These are phyloP conservation scores for Alternaria metachromatica DNA, from an alignment of 2,329 filamentous ascomycete species.

Conservation along the genomic window DNA sequence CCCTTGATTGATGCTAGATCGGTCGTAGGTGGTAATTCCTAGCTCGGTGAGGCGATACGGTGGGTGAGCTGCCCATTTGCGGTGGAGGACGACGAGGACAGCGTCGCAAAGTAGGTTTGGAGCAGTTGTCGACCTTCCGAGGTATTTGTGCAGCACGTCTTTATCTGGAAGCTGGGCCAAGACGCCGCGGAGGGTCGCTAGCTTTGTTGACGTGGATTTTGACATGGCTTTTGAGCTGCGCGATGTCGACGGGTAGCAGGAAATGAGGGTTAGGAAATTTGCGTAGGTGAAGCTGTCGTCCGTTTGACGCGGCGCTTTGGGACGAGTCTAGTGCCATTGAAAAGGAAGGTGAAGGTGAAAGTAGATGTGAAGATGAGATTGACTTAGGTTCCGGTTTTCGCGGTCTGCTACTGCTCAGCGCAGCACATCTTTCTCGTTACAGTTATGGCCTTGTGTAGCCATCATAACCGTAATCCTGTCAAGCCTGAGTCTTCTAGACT, in stretches of 20 bases:
- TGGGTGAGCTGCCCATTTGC: slow-evolving; percentile 11
- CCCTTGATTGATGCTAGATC: neutral
- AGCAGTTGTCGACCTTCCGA: neutral
- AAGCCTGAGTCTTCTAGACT: neutral
- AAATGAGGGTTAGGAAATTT: neutral
- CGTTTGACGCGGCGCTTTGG: too few relatives aligned
- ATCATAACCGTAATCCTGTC: rapidly evolving
- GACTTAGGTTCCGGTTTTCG: neutral
- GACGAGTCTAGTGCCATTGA: neutral
- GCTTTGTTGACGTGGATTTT: neutral
- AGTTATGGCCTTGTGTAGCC: neutral
- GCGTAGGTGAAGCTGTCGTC: neutral
- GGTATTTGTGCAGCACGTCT: slow-evolving; percentile 7
- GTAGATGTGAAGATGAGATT: neutral
- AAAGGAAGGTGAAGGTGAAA: neutral
- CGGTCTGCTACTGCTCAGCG: neutral
- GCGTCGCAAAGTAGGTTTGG: slow-evolving; percentile 10
- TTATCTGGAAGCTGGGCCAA: slow-evolving; percentile 4
- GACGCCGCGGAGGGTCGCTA: neutral
- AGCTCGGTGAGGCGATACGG: slow-evolving; percentile 22
- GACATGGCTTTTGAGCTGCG: neutral
- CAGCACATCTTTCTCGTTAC: neutral
- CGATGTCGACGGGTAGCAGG: neutral
- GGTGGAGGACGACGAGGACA: slow-evolving; percentile 20
- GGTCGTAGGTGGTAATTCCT: slow-evolving; percentile 22